Conservation (phyloP, 2,329 filamentous ascomycete genomes). For the Colletotrichum karsti region DNA sequence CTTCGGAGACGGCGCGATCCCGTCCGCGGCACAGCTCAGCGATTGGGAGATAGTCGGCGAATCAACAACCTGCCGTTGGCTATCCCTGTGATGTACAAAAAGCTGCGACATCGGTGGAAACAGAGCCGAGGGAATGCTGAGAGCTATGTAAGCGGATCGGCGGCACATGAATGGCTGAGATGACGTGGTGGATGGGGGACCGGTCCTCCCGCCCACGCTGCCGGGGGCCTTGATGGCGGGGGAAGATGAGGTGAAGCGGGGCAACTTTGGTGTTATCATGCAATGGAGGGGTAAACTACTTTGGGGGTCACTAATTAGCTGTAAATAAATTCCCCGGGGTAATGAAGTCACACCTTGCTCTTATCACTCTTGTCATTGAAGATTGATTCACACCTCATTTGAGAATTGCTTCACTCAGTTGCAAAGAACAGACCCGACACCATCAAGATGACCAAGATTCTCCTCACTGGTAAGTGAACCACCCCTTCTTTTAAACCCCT, state of each 20-base stretch:
- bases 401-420: background rate
- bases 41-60: background rate
- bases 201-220: background rate
- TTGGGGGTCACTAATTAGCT: background rate
- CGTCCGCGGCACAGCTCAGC: too few relatives aligned
- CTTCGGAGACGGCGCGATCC: background rate
- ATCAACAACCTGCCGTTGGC: background rate
- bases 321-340: constrained; percentile 1
- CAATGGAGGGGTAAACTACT: constrained; percentile 24
- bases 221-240: constrained; percentile 1
- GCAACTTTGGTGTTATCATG: constrained; percentile 11
- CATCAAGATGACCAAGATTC: constrained; percentile 53
- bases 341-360: too few relatives aligned
- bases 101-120: constrained; percentile 1
- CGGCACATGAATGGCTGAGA: constrained; percentile 5
- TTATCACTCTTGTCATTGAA: too few relatives aligned
- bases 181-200: constrained; percentile 13
- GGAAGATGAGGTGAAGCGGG: background rate
- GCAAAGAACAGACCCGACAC: background rate
- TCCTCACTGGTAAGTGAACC: constrained; percentile 51
- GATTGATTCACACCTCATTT: background rate
- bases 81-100: background rate
- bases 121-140: constrained; percentile 2
- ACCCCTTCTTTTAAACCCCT: background rate
- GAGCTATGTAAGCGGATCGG: background rate